Conservation (phyloP, 495 filamentous ascomycete species). For the Podospora conica region DNA sequence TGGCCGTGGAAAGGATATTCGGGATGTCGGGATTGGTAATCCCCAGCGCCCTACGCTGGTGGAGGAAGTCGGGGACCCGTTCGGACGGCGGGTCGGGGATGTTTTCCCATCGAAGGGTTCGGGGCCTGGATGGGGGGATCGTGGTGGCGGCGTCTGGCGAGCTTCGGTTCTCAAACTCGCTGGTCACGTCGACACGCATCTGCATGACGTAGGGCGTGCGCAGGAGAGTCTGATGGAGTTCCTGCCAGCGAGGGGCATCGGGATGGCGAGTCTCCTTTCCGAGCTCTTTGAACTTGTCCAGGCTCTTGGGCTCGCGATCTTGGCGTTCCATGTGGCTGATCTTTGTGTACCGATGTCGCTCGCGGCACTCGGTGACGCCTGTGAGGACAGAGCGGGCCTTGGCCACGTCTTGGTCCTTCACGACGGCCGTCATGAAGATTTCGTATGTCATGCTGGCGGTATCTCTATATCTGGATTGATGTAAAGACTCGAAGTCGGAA, state of each 20-base stretch:
- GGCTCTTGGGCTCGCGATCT: conserved; percentile 14
- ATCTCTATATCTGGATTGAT: no score
- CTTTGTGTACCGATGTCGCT: conserved; percentile 30
- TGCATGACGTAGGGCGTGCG: conserved; percentile 39
- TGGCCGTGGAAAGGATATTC: conserved; percentile 30
- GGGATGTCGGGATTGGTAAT: conserved; percentile 18
- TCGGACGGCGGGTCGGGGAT: conserved; percentile 36
- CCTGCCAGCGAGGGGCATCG: conserved; percentile 27
- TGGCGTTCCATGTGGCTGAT: conserved; percentile 32
- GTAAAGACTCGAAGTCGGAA: no score
- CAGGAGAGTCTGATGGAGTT: conserved; percentile 35
- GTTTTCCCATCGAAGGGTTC: conserved; percentile 35
- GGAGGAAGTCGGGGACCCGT: conserved; percentile 23
- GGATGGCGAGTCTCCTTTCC: conserved; percentile 24
- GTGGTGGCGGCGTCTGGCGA: neutral
- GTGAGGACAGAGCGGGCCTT: conserved; percentile 35
- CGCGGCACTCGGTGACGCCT: conserved; percentile 36
- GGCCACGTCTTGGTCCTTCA: conserved; percentile 27
- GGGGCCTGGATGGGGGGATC: conserved; percentile 2
- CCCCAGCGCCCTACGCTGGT: conserved; percentile 34
- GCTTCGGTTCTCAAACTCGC: conserved; percentile 20
- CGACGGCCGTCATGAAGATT: conserved; percentile 36
- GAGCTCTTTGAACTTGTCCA: conserved; percentile 27
- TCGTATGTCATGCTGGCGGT: conserved; percentile 32
- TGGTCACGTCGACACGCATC: conserved; percentile 32